Percentiles rank a stretch among this genome's conserved stretches.
These are phyloP conservation scores for Globisporangium viniferum DNA, from an alignment of 352 stramenopile genomes.

Conservation along the genomic window DNA sequence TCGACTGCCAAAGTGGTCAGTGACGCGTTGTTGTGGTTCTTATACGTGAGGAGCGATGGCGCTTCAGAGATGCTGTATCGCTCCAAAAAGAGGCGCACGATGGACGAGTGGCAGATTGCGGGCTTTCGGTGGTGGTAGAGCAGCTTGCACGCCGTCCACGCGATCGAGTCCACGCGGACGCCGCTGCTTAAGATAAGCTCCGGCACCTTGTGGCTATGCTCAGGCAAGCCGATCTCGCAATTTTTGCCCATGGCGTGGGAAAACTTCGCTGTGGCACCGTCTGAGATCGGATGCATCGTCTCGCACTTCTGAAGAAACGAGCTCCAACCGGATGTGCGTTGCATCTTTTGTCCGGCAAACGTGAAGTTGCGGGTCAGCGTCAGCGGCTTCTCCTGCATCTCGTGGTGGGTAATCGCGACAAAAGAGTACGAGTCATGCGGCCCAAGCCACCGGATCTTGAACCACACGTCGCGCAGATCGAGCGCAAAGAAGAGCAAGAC, in stretches of 20 bases:
- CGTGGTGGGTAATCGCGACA: slow-evolving; percentile 24
- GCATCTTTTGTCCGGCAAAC: slow-evolving; percentile 17
- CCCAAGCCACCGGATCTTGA: slow-evolving; percentile 55
- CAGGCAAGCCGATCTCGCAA: slow-evolving; percentile 31
- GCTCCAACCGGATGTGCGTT: slow-evolving; percentile 35
- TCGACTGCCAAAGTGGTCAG: not conserved
- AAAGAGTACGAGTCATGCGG: slow-evolving; percentile 38
- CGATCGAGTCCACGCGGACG: slow-evolving; percentile 47
- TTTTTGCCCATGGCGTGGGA: slow-evolving; percentile 36
- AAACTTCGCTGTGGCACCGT: slow-evolving; percentile 18
- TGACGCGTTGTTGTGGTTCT: not conserved
- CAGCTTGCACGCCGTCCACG: slow-evolving; percentile 48
- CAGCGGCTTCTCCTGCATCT: slow-evolving; percentile 15
- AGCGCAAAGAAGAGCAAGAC: slow-evolving; percentile 32
- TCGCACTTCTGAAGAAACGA: slow-evolving; percentile 51
- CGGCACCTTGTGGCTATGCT: slow-evolving; percentile 15
- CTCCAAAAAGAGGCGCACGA: slow-evolving; percentile 41
- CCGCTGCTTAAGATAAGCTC: slow-evolving; percentile 44
- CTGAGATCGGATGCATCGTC: slow-evolving; percentile 22
- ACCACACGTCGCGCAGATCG: slow-evolving; percentile 54
- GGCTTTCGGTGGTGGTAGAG: slow-evolving; percentile 44
- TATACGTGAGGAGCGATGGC: slow-evolving; percentile 8
- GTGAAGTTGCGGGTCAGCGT: slow-evolving; percentile 10
- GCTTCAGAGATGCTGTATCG: slow-evolving; percentile 31
- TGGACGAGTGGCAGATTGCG: slow-evolving; percentile 42